These are phyloP conservation scores for Neonectria magnoliae DNA, from an alignment of 2,329 filamentous ascomycete species.

Conservation along the genomic window DNA sequence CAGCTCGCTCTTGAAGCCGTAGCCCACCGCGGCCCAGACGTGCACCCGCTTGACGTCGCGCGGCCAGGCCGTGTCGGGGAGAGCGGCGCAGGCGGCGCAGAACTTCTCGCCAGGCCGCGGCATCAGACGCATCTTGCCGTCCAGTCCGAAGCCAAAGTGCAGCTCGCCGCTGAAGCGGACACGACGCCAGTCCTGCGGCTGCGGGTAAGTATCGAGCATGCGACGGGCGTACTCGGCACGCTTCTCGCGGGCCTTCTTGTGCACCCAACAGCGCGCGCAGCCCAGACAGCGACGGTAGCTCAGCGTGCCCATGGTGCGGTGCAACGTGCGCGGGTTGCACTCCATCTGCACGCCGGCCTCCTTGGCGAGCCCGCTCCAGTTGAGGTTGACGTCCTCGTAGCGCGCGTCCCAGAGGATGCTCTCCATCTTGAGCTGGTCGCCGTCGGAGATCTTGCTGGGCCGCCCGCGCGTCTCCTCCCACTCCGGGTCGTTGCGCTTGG, in stretches of 20 bases:
- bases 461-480: slow-evolving; percentile 52
- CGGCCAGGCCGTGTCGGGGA: slow-evolving; percentile 44
- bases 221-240: slow-evolving; percentile 47
- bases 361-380: slow-evolving; percentile 48
- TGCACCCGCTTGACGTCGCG: slow-evolving; percentile 48
- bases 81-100: slow-evolving; percentile 42
- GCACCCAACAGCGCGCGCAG: slow-evolving; percentile 45
- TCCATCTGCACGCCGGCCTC: slow-evolving; percentile 46
- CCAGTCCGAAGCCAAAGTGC: slow-evolving; percentile 52
- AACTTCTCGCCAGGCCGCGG: slow-evolving; percentile 48
- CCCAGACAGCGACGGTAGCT: slow-evolving; percentile 48
- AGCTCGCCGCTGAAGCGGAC: slow-evolving; percentile 51
- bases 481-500: slow-evolving; percentile 50
- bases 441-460: slow-evolving; percentile 48
- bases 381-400: slow-evolving; percentile 45
- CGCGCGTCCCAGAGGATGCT: slow-evolving; percentile 49
- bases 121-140: slow-evolving; percentile 49
- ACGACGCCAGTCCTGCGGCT: slow-evolving; percentile 46
- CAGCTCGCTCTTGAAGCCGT: slow-evolving; percentile 51
- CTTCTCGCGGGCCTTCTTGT: slow-evolving; percentile 46
- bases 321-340: slow-evolving; percentile 49
- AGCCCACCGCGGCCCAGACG: slow-evolving; percentile 49
- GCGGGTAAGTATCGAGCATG: slow-evolving; percentile 47
- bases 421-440: slow-evolving; percentile 51
- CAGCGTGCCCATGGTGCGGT: slow-evolving; percentile 51